Conservation (phyloP, 129 eudicot species). For the Escallonia rubra region DNA sequence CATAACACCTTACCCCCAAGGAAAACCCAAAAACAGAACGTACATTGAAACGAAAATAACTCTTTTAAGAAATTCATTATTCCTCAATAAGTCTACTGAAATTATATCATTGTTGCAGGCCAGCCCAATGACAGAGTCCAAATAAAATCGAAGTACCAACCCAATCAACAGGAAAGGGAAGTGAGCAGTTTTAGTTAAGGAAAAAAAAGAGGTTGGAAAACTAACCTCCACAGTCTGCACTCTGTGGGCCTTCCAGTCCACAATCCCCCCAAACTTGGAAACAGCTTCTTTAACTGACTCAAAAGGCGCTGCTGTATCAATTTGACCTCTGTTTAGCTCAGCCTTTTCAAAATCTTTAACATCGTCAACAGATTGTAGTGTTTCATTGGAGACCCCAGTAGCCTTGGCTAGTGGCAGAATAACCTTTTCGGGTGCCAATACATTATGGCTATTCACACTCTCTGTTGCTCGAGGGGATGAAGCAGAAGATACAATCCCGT, state of each 20-base stretch:
- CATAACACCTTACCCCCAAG: too few relatives aligned
- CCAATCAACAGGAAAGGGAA: background rate
- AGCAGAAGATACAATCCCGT: background rate
- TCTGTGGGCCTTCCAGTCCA: constrained; percentile 94
- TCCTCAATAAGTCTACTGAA: too few relatives aligned
- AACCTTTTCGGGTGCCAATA: constrained; percentile 3
- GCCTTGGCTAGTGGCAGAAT: constrained; percentile 11
- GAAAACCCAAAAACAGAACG: too few relatives aligned
- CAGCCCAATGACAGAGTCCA: too few relatives aligned
- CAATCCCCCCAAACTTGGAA: constrained; percentile 90
- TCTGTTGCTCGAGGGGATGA: constrained; percentile 18
- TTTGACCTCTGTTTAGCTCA: constrained; percentile 32
- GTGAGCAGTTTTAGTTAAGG: background rate
- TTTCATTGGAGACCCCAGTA: background rate
- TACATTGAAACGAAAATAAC: too few relatives aligned
- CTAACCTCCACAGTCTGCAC: constrained; percentile 69
- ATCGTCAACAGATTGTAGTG: constrained; percentile 5
- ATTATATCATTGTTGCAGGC: too few relatives aligned
- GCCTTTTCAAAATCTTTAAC: constrained; percentile 24
- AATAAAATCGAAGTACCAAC: too few relatives aligned
- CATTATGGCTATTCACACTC: constrained; percentile 18
- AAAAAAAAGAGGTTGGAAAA: constrained; percentile 8
- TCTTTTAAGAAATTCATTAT: too few relatives aligned
- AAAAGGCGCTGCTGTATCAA: constrained; percentile 78
- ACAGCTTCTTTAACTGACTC: constrained; percentile 92